These are phyloP conservation scores for Millerozyma miso DNA, from an alignment of 805 yeast species.

Conservation along the genomic window DNA sequence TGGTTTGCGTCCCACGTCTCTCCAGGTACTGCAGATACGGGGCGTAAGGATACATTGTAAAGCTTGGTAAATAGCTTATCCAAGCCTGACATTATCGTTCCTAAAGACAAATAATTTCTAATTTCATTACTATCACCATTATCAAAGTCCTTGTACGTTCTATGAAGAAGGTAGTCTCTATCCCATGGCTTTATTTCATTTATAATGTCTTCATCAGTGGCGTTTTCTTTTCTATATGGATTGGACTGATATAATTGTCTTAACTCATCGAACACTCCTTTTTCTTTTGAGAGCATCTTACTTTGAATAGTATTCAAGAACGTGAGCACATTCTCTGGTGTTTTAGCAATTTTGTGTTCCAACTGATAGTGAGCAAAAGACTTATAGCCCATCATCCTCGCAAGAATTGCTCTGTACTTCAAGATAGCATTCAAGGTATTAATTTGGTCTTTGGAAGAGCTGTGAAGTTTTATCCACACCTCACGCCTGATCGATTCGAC, in stretches of 20 bases:
- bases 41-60: conserved; percentile 74
- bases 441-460: conserved; percentile 62
- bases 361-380: conserved; percentile 79
- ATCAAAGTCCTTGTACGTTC: conserved; percentile 14
- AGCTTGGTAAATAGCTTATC: conserved; percentile 64
- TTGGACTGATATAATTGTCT: conserved; percentile 34
- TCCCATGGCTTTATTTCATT: conserved; percentile 82
- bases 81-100: conserved; percentile 80
- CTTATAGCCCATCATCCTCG: conserved; percentile 64
- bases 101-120: conserved; percentile 75
- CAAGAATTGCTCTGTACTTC: conserved; percentile 62
- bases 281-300: conserved; percentile 31
- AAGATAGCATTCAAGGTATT: conserved; percentile 54
- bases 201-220: conserved; percentile 30
- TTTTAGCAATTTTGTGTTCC: conserved; percentile 84
- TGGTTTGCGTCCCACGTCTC: conserved; percentile 82
- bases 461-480: conserved; percentile 73
- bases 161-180: conserved; percentile 55
- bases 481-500: conserved; percentile 54
- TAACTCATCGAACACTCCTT: conserved; percentile 58
- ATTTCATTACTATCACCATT: conserved; percentile 46
- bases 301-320: conserved; percentile 61
- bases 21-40: conserved; percentile 57
- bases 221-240: conserved; percentile 15
- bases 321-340: conserved; percentile 67